Evolutionary conservation across 352 stramenopile genomes (phyloP).

Genomic region (Phytophthora meadii): DNA sequence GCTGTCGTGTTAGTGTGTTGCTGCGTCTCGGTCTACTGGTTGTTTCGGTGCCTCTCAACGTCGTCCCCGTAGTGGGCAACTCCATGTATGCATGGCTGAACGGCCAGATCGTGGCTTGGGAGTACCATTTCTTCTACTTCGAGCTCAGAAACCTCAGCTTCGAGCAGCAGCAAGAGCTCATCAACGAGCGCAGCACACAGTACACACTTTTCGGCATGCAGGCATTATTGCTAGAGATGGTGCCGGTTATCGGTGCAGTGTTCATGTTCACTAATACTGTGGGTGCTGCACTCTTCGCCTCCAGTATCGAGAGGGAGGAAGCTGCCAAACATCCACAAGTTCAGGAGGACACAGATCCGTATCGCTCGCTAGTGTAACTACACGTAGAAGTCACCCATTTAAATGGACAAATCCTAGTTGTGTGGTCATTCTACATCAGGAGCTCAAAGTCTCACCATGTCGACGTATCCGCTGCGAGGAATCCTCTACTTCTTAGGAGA

Average conservation of each 20-base stretch:
- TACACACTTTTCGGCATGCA: conserved; percentile 67
- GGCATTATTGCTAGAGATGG: conserved; percentile 62
- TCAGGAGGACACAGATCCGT: conserved; percentile 24
- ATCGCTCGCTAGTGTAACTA: conserved; percentile 26
- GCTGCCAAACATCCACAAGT: conserved; percentile 20
- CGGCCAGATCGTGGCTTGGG: conserved; percentile 57
- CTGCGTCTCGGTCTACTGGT: conserved; percentile 52
- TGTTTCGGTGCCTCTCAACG: conserved; percentile 57
- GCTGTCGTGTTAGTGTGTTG: conserved; percentile 55
- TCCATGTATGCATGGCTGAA: conserved; percentile 62
- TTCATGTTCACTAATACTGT: conserved; percentile 73
- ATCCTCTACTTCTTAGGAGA: conserved; percentile 56
- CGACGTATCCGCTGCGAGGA: conserved; percentile 47
- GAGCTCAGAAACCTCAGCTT: conserved; percentile 59
- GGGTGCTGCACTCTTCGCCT: conserved; percentile 61
- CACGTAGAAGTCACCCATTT: conserved; percentile 3
- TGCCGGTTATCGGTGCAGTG: conserved; percentile 53
- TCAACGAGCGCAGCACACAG: conserved; percentile 46
- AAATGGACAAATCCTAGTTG: conserved; percentile 1
- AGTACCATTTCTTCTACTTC: conserved; percentile 74
- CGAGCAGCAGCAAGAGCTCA: conserved; percentile 52
- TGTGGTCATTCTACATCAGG: conserved; percentile 7
- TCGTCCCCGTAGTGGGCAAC: conserved; percentile 61
- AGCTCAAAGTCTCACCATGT: conserved; percentile 34
- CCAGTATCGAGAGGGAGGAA: conserved; percentile 56